Base-by-base conservation (phyloP, 1,284 basidiomycete species). In the Fomitopsis betulina region DNA sequence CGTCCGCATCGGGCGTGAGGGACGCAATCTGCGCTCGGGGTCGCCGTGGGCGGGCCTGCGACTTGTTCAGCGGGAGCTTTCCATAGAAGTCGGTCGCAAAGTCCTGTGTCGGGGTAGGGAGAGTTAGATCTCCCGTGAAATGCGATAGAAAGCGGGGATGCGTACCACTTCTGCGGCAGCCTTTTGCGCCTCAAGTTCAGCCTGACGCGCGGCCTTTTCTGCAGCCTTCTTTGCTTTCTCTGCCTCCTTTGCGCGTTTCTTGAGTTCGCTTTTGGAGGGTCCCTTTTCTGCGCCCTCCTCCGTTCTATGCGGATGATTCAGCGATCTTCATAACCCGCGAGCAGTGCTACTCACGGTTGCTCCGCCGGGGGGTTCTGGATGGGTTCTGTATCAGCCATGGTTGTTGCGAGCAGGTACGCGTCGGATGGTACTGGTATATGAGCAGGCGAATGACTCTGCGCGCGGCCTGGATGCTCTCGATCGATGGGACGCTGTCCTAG, bases 161-260 rank as follows among this genome's bases (percentile, higher is more conserved):
- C 82, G 60, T 65, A 89, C 87, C 60, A 87, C 81, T 66, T 92
- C 89, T 47, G 84, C 82, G 25, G 87, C 91, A 62, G 87, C 87
- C 62, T 88, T 82, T 65, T 87, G 84, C 58, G 84, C 84, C 59
- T 87, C 89, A 55, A 91, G 83, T 63, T 93, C 92, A 56, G 88
- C 83, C 61, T 85, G 87, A 67, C 87, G 91, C 15, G 91, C 93
- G 6, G 84, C 86, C 63, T 87, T 88, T 70, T 93, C 92, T 37
- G 89, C 91, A 5, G 89, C 92, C 73, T 94, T 96, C 74, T 89
- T 91, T 25, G 89, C 91, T 70, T 99, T 98, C 75, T 97, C 94
- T 19, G 89, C 91, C 61, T 92, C 90, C 74, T 96, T 97, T 32
- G 91, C 92, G 35, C 87, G 84, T 77, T 96, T 97, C 80, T 98